Base-by-base conservation (phyloP, 441 rosid species). In the Euphorbia neoarborescens region DNA sequence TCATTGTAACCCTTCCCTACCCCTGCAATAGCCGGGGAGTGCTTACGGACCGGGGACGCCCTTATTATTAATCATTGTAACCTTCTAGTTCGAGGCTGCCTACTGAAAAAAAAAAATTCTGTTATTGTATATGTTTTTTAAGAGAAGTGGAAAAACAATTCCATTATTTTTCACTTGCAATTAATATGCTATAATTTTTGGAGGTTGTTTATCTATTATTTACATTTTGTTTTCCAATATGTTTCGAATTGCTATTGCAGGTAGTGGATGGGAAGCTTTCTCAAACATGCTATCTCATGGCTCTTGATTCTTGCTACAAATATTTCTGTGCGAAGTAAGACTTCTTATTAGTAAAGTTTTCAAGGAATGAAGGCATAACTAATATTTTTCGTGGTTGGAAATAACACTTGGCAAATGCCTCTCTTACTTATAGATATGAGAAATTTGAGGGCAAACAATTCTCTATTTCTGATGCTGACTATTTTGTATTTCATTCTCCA, bases 191-290 rank as follows among this genome's bases (percentile, higher is more conserved):
- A 8, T 15, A 51, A 27, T 35, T 40, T 13, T 56, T 70, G n/a
- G 50, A 50, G 34, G 35, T 61, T 24, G 70, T 30, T 30, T 68
- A 19, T 46, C 40, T 15, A 15, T 62, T 64, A 20, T 66, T 15
- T 53, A 13, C 19, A 22, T 20, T 12, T 46, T 22, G 44, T 67
- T 53, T 12, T 5, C 68, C 54, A 63, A 38, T 8, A 51, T 65
- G 50, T 22, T 70, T 42, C 5, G 12, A 65, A 72, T 68, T 71
- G 27, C 68, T 42, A 58, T 73, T 78, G 81, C 74, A 95, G 99
- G 99, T 95, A 67, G 99, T 94, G 80, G 98, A 95, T 82, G 99
- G 99, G 46, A 95, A 92, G 84, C 93, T 95, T 73, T 92, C 98
- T 28, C 99, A 95, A 84, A 92, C 99, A 20, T 95, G 98, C 85